Percentiles rank a stretch among this genome's conserved stretches.
Conservation (phyloP, 2,329 filamentous ascomycete genomes). For the Colletotrichum sp. region DNA sequence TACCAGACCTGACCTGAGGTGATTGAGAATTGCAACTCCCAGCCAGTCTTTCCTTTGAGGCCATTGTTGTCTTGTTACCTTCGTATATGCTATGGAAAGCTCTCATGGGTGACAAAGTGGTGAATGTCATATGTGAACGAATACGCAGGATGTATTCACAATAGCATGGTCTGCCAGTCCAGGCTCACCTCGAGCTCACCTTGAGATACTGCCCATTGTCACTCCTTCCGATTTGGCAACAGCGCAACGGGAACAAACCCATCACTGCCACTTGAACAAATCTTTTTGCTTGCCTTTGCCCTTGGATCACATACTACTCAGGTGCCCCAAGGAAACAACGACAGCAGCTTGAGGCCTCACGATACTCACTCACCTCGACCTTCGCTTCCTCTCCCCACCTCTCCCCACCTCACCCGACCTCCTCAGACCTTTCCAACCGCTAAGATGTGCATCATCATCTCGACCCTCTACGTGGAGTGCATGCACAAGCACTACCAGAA, state of each 20-base stretch:
- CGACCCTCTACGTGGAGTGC: constrained; percentile 30
- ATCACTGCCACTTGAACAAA: neutral
- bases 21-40: neutral
- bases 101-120: neutral
- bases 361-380: neutral
- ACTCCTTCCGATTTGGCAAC: neutral
- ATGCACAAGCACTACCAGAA: constrained; percentile 37
- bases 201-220: neutral
- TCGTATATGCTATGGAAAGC: neutral
- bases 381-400: neutral
- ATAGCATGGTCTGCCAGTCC: neutral
- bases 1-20: neutral
- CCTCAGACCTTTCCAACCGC: neutral
- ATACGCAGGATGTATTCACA: neutral
- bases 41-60: neutral
- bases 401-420: neutral
- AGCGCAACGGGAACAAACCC: neutral
- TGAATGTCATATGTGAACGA: neutral
- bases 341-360: neutral
- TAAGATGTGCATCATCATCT: constrained; percentile 38
- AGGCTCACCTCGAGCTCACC: neutral
- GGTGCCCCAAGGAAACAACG: rapidly evolving
- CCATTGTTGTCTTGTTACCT: neutral
- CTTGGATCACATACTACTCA: neutral
- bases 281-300: neutral